Evolutionary conservation across 352 stramenopile species (phyloP), one percentile per base, ranked within the genome.

Genomic region (Phytophthora pinifolia): DNA sequence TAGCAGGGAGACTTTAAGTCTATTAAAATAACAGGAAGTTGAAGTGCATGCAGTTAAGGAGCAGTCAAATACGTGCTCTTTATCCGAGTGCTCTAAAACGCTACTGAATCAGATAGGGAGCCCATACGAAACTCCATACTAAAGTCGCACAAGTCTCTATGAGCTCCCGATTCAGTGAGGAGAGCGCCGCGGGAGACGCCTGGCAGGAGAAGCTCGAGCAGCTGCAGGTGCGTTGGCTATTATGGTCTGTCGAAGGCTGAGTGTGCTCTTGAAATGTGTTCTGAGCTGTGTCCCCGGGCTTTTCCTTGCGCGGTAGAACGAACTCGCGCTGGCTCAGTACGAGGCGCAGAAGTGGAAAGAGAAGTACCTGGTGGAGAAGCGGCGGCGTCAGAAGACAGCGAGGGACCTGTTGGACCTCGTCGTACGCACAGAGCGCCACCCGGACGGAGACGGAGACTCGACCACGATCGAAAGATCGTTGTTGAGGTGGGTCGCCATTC

Each of bases 281-380:
- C 20, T 38, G 6, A 22, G 6, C 1, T 45, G 14, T 43, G 15
- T 47, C 4, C 36, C 8, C 14, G 27, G 31, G 4, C 46, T 67
- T 46, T 55, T 3, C 29, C 27, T n/a, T 31, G 35, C 62, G 29
- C 25, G 30, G 5, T 41, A 89, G 83, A 76, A 84, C 39, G 79
- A 81, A 54, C 62, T 89, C 35, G 70, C 66, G 48, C 54, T 89
- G 51, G 77, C 74, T 13, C 66, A 71, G 55, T 88, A 89, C 46
- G 83, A 94, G 59, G 68, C 83, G 12, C 51, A 73, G 37, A 79
- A 78, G 50, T 94, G 83, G 83, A 90, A 86, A 50, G 77, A 88
- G 36, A 91, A 94, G 74, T 94, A 82, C 45, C 4, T 74, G n/a
- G 62, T 75, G 6, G 83, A 92, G 73, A 86, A 82, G 44, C 65